Conservation (phyloP, 2,329 filamentous ascomycete genomes). For the Cladosporium sp. region DNA sequence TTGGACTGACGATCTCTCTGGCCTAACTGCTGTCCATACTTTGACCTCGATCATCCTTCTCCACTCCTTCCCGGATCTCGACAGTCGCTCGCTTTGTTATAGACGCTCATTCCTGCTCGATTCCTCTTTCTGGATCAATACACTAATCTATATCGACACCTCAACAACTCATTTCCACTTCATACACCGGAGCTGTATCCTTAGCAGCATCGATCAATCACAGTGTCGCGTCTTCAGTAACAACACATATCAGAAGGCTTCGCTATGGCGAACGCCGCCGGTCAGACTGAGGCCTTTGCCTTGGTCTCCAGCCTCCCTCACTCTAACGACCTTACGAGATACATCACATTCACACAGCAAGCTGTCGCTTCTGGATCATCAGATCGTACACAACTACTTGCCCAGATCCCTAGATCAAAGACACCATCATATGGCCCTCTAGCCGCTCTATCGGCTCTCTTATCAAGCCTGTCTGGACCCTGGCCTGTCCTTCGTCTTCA, state of each 20-base stretch:
- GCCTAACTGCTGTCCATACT: slow-evolving; percentile 1
- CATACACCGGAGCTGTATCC: slow-evolving; percentile 2
- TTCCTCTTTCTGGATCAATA: slow-evolving; percentile 1
- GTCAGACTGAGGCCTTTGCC: slow-evolving; percentile 9
- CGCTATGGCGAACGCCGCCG: slow-evolving; percentile 12
- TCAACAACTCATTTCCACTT: neutral
- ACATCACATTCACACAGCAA: slow-evolving; percentile 9
- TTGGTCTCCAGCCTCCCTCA: slow-evolving; percentile 13
- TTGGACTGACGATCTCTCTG: slow-evolving; percentile 12
- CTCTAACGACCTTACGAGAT: slow-evolving; percentile 13
- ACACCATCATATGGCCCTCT: slow-evolving; percentile 24
- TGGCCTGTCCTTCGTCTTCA: slow-evolving; percentile 30
- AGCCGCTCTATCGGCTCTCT: slow-evolving; percentile 23
- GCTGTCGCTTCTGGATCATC: slow-evolving; percentile 3
- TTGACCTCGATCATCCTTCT: slow-evolving; percentile 1
- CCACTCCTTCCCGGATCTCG: slow-evolving; percentile 10
- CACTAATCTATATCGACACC: neutral
- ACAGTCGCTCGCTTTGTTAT: slow-evolving; percentile 12
- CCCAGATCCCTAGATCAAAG: slow-evolving; percentile 18
- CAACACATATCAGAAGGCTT: slow-evolving; percentile 3
- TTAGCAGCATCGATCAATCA: slow-evolving; percentile 4
- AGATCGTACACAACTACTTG: slow-evolving; percentile 14
- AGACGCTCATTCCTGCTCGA: slow-evolving; percentile 7
- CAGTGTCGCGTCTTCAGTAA: slow-evolving; percentile 8
- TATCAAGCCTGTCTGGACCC: slow-evolving; percentile 20